A percentile compares a stretch with the other conserved stretches of the same genome.
phyloP scores from a whole-genome alignment of 1,284 basidiomycete species.

The Apiotrichum siamense region DNA sequence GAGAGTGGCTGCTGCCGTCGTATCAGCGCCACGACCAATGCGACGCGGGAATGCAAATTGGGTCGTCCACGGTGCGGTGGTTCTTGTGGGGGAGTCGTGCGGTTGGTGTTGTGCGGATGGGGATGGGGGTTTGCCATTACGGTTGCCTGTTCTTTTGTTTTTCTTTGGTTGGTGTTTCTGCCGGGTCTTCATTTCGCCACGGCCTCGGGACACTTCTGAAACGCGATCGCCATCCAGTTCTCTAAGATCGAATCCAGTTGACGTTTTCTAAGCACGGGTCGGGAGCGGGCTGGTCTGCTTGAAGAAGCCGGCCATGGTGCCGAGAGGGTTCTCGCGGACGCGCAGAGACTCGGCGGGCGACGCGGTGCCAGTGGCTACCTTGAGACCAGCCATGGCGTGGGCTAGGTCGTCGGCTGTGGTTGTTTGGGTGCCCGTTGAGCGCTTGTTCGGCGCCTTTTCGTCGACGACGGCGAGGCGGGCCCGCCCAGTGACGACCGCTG shows the following conservation, averaged over 20 bases:
- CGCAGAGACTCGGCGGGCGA: constrained; percentile 12
- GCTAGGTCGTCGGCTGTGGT: constrained; percentile 20
- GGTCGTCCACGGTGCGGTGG: no score
- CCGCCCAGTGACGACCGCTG: constrained; percentile 47
- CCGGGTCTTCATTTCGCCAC: no score
- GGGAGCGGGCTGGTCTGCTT: constrained; percentile 8
- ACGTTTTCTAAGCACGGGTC: neutral
- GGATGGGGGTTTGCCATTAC: no score
- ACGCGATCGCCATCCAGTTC: no score
- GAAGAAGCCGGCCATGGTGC: constrained; percentile 22
- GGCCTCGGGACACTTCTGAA: no score
- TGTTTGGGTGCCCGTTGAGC: neutral
- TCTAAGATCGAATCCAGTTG: neutral
- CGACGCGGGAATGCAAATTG: neutral
- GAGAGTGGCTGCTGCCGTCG: neutral
- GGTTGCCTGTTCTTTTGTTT: neutral
- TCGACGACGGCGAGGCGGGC: constrained; percentile 44
- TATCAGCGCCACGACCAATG: neutral
- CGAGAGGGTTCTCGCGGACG: constrained; percentile 28
- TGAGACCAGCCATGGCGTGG: constrained; percentile 29
- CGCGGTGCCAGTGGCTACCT: constrained; percentile 24
- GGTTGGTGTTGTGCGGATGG: no score
- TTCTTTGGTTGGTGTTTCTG: no score
- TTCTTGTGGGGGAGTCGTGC: neutral
- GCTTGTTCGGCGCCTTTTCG: constrained; percentile 4